phyloP scores from a whole-genome alignment of 164 flowering plant species.

The Annona squamosa region DNA sequence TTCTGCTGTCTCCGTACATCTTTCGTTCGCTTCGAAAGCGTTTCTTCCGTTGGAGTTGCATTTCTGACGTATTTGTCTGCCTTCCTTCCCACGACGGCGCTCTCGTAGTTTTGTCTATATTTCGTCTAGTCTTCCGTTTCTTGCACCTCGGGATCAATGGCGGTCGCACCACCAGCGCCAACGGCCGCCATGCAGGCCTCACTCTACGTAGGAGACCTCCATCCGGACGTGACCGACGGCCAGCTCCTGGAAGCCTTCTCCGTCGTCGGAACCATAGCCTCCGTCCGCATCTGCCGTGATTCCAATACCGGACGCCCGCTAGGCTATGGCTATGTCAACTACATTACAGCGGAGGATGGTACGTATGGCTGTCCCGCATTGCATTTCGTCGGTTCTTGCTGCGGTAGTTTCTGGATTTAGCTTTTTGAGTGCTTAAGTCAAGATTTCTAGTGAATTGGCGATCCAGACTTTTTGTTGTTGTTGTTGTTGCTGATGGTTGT shows the following conservation, averaged over 20 bases:
- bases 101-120: not conserved
- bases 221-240: slow-evolving; percentile 51
- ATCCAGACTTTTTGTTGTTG: not conserved
- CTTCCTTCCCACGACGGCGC: not conserved
- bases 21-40: not conserved
- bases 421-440: too few relatives aligned
- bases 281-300: slow-evolving; percentile 76
- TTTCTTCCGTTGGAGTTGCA: not conserved
- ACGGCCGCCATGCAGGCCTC: slow-evolving; percentile 38
- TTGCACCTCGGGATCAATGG: slow-evolving; percentile 19
- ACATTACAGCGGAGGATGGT: slow-evolving; percentile 23
- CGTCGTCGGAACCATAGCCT: slow-evolving; percentile 34
- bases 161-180: slow-evolving; percentile 17
- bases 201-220: slow-evolving; percentile 84
- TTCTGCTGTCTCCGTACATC: not conserved
- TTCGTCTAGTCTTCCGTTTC: not conserved
- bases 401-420: not conserved
- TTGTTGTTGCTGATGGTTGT: not conserved
- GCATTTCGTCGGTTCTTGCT: not conserved
- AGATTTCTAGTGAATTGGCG: not conserved
- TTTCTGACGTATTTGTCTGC: not conserved
- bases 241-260: slow-evolving; percentile 45
- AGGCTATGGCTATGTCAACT: slow-evolving; percentile 83
- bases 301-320: slow-evolving; percentile 54
- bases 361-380: not conserved